Conservation (phyloP, 495 filamentous ascomycete genomes). For the Aspergillus baeticus region DNA sequence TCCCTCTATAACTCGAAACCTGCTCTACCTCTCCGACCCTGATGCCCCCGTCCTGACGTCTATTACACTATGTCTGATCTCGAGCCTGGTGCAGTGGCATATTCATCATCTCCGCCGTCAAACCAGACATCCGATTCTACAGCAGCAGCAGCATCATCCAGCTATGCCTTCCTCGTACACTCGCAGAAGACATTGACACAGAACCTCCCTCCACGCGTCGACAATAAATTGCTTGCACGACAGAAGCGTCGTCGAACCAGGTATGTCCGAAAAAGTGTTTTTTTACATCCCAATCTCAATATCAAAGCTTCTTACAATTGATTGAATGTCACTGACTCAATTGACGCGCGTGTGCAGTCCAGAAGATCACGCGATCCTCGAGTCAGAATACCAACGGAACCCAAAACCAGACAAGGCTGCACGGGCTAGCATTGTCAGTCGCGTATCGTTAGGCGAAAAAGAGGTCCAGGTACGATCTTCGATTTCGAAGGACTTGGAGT, state of each 20-base stretch:
- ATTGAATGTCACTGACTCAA: background rate
- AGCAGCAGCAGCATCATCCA: slow-evolving; percentile 37
- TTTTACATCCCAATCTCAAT: background rate
- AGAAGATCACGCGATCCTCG: slow-evolving; percentile 87
- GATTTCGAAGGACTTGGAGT: no score
- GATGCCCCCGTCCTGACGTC: slow-evolving; percentile 16
- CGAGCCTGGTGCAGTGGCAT: slow-evolving; percentile 31
- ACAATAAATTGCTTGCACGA: slow-evolving; percentile 65
- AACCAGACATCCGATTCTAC: slow-evolving; percentile 36
- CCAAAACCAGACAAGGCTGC: slow-evolving; percentile 91
- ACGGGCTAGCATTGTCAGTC: slow-evolving; percentile 77
- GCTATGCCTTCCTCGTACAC: slow-evolving; percentile 67
- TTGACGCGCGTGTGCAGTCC: slow-evolving; percentile 53
- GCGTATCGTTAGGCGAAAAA: slow-evolving; percentile 90
- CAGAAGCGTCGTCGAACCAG: slow-evolving; percentile 71
- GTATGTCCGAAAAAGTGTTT: slow-evolving; percentile 28
- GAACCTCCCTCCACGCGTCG: slow-evolving; percentile 61
- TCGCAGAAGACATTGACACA: slow-evolving; percentile 63
- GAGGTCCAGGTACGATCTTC: slow-evolving; percentile 84
- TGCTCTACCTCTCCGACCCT: slow-evolving; percentile 9
- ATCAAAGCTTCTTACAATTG: background rate
- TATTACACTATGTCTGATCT: slow-evolving; percentile 36
- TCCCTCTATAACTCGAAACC: slow-evolving; percentile 13
- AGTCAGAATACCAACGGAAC: slow-evolving; percentile 81
- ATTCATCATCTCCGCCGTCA: slow-evolving; percentile 38